phyloP scores from a whole-genome alignment of 2,329 filamentous ascomycete species.

The Claviceps africana region DNA sequence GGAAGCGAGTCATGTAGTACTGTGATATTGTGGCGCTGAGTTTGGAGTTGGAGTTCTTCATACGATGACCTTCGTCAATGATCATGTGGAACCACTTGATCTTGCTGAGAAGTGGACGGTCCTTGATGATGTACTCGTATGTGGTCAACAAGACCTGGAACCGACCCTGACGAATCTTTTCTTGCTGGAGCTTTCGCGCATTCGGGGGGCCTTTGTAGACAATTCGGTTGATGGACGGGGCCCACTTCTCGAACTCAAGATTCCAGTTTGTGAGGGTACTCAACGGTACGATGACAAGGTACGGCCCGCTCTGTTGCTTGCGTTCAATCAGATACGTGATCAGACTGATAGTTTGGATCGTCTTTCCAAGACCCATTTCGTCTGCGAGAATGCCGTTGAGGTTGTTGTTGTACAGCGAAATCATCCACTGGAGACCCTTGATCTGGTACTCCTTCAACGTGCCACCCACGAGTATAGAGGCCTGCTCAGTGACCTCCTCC shows the following conservation, averaged over 20 bases:
- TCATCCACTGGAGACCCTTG: constrained; percentile 99
- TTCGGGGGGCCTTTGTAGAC: constrained; percentile 96
- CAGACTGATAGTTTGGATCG: constrained; percentile 95
- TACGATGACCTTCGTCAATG: constrained; percentile 96
- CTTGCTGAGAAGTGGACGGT: constrained; percentile 86
- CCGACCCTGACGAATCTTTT: constrained; percentile 82
- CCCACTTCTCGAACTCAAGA: constrained; percentile 97
- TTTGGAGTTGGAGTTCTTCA: constrained; percentile 98
- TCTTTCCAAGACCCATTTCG: constrained; percentile 99
- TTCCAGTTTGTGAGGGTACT: constrained; percentile 99
- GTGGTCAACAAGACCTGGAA: constrained; percentile 97
- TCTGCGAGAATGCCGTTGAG: constrained; percentile 96
- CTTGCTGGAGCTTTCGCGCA: constrained; percentile 75
- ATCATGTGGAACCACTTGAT: constrained; percentile 99
- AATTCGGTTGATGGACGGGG: constrained; percentile 69
- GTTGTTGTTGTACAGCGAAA: constrained; percentile 99
- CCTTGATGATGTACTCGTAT: constrained; percentile 99
- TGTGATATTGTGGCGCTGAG: constrained; percentile 86
- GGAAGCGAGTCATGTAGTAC: constrained; percentile 90
- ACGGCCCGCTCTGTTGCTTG: constrained; percentile 84
- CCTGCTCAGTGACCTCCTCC: constrained; percentile 77
- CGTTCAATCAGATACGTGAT: constrained; percentile 94
- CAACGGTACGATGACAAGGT: constrained; percentile 89
- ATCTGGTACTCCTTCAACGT: constrained; percentile 93
- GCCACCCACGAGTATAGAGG: constrained; percentile 77